Base-by-base conservation (phyloP, 2,329 filamentous ascomycete genomes). In the Fusarium aywerte region DNA sequence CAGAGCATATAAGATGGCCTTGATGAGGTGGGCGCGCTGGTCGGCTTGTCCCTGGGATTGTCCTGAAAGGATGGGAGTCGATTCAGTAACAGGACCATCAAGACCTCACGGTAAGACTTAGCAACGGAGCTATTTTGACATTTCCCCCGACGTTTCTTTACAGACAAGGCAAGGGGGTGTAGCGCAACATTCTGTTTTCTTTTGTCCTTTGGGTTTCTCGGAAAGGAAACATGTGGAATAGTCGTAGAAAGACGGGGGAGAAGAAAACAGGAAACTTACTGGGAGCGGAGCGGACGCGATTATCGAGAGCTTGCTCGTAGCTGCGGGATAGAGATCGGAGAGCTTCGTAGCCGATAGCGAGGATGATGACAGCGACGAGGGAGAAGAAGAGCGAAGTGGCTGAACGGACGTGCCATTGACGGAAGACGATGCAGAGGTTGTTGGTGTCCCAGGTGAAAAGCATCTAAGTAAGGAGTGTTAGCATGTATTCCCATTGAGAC, bases 401-500 rank as follows among this genome's bases (percentile, higher is more conserved):
- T 63, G 90, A 89, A 65, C 86, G 89, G 78, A 99, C 82, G 80
- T 92, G 94, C 96, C 96, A 99, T 80, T 90, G 88, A 73, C 85
- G 86, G 84, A 98, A 99, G 79, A 99, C 88, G 79, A 99, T 96
- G 85, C 96, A 99, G 68, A 99, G 92, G 81, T 98, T 91, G 57
- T 85, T 87, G 4, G 94, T 95, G 78, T 93, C 89, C 95, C 95
- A 99, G 64, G 93, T 98, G 83, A 99, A 99, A 70, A 98, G 89
- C 95, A 97, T 98, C 93, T 97, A 35, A n/a, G n/a, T 20, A 56
- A 32, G 25, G 5, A 4, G 7, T 58, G 62, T 75, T 42, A 74
- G 69, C 35, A 31, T 23, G 40, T 40, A 54, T 25, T 29, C 10
- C 32, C 31, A 18, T 47, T 47, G 7, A 27, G 16, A 42, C 25